Conservation (phyloP, 345 rosid genomes). For the Chamaenerion angustifolium region DNA sequence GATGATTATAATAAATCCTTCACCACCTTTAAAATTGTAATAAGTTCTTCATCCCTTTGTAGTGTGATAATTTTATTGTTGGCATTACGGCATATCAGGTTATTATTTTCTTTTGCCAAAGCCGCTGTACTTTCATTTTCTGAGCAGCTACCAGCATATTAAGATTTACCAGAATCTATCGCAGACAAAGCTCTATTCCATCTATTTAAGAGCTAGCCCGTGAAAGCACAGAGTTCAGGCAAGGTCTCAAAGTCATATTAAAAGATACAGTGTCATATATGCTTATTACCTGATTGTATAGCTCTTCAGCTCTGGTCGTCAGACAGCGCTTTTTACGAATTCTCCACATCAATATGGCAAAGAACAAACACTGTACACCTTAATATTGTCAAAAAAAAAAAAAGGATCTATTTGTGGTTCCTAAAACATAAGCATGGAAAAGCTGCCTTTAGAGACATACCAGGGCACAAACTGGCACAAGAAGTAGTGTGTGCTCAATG, state of each 20-base stretch:
- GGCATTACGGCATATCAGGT: too few species aligned
- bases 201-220: too few species aligned
- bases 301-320: slow-evolving; percentile 47
- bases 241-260: neutral
- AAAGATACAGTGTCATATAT: neutral
- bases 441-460: slow-evolving; percentile 27
- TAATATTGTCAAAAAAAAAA: slow-evolving; percentile 41
- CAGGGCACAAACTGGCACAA: slow-evolving; percentile 32
- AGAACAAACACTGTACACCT: slow-evolving; percentile 54
- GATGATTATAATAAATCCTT: too few species aligned
- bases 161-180: too few species aligned
- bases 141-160: too few species aligned
- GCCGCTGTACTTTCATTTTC: too few species aligned
- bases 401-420: slow-evolving; percentile 27
- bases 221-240: neutral
- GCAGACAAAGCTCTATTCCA: too few species aligned
- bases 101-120: too few species aligned
- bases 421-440: slow-evolving; percentile 24
- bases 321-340: slow-evolving; percentile 24
- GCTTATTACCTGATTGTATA: slow-evolving; percentile 51
- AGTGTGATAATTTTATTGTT: too few species aligned
- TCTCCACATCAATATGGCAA: slow-evolving; percentile 28
- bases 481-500: slow-evolving; percentile 23
- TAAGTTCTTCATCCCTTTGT: too few species aligned
- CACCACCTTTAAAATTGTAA: too few species aligned